Base-by-base conservation (phyloP, 805 yeast species). In the Candida xiaguanensis region DNA sequence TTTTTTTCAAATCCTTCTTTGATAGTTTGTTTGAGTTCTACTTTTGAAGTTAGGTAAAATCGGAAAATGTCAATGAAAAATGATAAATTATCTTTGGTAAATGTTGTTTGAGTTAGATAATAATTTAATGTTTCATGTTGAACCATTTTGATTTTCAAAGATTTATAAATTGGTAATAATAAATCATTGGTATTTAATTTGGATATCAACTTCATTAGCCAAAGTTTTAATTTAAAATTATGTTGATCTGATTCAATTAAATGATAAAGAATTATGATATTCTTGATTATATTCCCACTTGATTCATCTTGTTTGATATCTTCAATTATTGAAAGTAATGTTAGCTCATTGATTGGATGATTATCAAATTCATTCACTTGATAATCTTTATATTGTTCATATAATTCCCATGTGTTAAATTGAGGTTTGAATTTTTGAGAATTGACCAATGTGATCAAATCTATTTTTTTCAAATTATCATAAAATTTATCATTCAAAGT, bases 61-160 rank as follows among this genome's bases (percentile, higher is more conserved):
- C 65, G 55, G 32, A 63, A 64, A 4, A 72, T 63, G 16, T 56
- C 49, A 9, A 65, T 45, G 26, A 61, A 43, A 25, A 47, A 50
- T n/a, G 65, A 53, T 7, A 78, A 48, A 18, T 65, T 61, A 2
- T 57, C 51, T 12, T 67, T 60, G 2, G 64, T 49, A 0, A 86
- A 85, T 27, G 53, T 56, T 1, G 70, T 45, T 0, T 77, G 53
- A 1, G 80, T 65, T 18, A 69, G 47, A 19, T 40, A 59, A 45
- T 74, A 69, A 9, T 81, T 74, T 34, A 85, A 56, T 0, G 86
- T 75, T 51, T 90, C 96, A 36, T 72, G 67, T 59, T 91, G 98
- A 7, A 89, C 59, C 62, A 82, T 80, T 52, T 84, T 86, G 48
- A 88, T 75, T 26, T 78, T 76, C 37, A 90, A 58, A 1, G 66